Percentiles rank a stretch among this genome's conserved stretches.
These are phyloP conservation scores for Neopestalotiopsis rosae DNA, from an alignment of 2,329 filamentous ascomycete species.

Conservation along the genomic window DNA sequence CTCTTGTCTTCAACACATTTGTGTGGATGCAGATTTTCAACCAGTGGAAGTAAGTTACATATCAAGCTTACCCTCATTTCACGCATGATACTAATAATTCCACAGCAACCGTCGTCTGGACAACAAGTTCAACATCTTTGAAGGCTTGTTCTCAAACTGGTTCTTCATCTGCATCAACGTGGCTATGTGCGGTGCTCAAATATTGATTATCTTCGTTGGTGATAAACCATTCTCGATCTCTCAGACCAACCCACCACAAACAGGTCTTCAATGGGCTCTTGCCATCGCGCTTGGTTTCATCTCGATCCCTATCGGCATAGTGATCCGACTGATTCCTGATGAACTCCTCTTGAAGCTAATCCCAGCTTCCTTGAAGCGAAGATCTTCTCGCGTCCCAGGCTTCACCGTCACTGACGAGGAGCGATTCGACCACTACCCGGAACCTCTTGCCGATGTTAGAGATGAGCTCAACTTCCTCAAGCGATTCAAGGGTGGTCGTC, in stretches of 20 bases:
- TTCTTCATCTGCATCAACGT: slow-evolving; percentile 88
- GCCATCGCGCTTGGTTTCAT: slow-evolving; percentile 82
- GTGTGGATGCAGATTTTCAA: slow-evolving; percentile 99
- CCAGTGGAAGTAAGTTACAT: slow-evolving; percentile 79
- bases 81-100: slow-evolving; percentile 27
- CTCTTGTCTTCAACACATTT: slow-evolving; percentile 95
- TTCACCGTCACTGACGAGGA: slow-evolving; percentile 71
- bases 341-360: slow-evolving; percentile 61
- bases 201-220: slow-evolving; percentile 89
- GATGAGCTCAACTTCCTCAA: slow-evolving; percentile 83
- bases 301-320: slow-evolving; percentile 83
- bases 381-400: slow-evolving; percentile 52
- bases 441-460: slow-evolving; percentile 74
- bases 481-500: slow-evolving; percentile 78
- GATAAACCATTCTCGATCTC: slow-evolving; percentile 80
- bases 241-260: slow-evolving; percentile 55
- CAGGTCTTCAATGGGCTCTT: slow-evolving; percentile 82
- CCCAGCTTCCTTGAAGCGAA: slow-evolving; percentile 57
- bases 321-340: slow-evolving; percentile 85
- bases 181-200: slow-evolving; percentile 87
- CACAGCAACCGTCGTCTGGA: slow-evolving; percentile 85
- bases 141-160: slow-evolving; percentile 81
- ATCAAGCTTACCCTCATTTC: not conserved
- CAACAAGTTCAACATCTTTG: slow-evolving; percentile 95
- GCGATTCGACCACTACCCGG: slow-evolving; percentile 70